phyloP scores from a whole-genome alignment of 2,329 filamentous ascomycete genomes.

The Trichoderma simmonsii region DNA sequence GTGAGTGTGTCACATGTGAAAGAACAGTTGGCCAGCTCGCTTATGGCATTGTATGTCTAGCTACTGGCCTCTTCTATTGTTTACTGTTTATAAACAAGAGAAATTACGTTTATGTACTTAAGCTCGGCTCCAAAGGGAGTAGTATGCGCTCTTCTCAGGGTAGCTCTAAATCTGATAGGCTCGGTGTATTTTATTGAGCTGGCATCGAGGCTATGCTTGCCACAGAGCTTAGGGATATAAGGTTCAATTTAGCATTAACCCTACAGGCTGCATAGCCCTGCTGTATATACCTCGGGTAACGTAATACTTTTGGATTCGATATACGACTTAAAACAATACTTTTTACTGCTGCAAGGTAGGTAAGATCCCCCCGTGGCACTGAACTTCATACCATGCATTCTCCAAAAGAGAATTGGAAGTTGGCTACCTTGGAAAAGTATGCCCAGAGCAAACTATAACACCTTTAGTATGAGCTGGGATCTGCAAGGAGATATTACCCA shows the following conservation, averaged over 20 bases:
- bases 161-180: neutral
- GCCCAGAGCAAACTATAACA: neutral
- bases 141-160: neutral
- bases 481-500: neutral
- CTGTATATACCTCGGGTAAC: neutral
- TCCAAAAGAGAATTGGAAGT: neutral
- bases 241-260: neutral
- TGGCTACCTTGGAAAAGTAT: neutral
- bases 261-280: neutral
- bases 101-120: neutral
- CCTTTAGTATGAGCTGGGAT: neutral
- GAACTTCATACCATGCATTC: neutral
- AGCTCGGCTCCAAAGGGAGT: neutral
- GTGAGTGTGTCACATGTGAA: neutral
- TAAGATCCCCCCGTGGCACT: neutral
- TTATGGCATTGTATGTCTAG: neutral
- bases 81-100: neutral
- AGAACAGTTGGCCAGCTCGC: neutral
- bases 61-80: neutral
- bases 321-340: neutral
- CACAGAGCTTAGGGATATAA: neutral
- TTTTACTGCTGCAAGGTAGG: neutral
- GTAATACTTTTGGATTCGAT: neutral
- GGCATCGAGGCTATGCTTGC: neutral
- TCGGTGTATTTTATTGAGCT: neutral